These are phyloP conservation scores for Oryza officinalis DNA, from an alignment of 176 grass and related monocot genomes.

Conservation along the genomic window DNA sequence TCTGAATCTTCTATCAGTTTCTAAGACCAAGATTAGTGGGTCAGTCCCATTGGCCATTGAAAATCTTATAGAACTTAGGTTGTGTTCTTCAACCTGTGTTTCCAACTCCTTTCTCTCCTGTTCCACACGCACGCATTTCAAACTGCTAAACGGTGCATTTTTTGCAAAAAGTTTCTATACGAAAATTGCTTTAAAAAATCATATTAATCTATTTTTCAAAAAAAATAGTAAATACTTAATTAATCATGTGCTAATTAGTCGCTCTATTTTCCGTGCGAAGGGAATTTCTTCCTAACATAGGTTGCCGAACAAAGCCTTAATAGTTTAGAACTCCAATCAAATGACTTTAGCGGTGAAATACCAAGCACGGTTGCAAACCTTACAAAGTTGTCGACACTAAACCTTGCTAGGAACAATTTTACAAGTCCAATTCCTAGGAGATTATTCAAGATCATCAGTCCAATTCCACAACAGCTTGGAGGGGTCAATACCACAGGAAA, in stretches of 20 bases:
- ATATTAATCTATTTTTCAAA: too few species aligned
- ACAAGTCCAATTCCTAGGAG: background rate
- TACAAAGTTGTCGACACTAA: background rate
- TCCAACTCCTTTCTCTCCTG: too few species aligned
- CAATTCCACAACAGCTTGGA: background rate
- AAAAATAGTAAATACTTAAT: too few species aligned
- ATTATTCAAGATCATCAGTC: background rate
- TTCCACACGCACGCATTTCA: too few species aligned
- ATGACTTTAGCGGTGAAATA: background rate
- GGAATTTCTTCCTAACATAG: too few species aligned
- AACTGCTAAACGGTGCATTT: too few species aligned
- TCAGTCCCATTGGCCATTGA: background rate
- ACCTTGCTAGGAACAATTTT: background rate
- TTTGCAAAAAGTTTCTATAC: too few species aligned
- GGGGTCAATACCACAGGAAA: background rate
- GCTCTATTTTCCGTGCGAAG: too few species aligned
- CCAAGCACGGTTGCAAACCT: background rate
- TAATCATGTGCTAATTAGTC: too few species aligned
- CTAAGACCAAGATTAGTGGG: background rate
- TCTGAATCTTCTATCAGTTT: background rate
- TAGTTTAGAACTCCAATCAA: background rate
- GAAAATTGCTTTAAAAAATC: too few species aligned
- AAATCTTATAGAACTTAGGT: slow-evolving; percentile 42
- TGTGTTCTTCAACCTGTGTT: too few species aligned
- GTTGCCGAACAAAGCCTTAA: too few species aligned